A percentile compares a stretch with the other conserved stretches of the same genome.
Evolutionary conservation across 75 land plant genomes (phyloP).

Genomic region (Cryptomeria japonica): DNA sequence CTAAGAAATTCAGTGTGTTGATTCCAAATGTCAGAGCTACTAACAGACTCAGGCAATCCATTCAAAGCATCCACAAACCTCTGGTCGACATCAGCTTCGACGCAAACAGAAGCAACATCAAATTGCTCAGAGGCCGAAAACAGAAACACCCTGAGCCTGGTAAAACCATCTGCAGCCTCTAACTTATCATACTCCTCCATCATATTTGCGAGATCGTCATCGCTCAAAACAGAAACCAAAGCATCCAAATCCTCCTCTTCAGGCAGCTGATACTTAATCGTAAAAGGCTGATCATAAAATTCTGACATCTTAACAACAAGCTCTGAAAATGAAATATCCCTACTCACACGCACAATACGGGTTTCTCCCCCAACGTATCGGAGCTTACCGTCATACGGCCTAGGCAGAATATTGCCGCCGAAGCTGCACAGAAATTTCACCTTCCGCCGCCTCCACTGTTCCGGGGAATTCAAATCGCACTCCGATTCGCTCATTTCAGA

Average conservation of each 20-base stretch:
- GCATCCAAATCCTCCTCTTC: constrained; percentile 58
- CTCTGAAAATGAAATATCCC: constrained; percentile 35
- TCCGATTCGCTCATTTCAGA: constrained; percentile 2
- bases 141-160: constrained; percentile 44
- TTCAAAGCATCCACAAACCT: constrained; percentile 53
- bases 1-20: not conserved
- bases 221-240: constrained; percentile 43
- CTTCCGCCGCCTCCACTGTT: not conserved
- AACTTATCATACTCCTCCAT: constrained; percentile 59
- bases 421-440: constrained; percentile 59
- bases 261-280: constrained; percentile 52
- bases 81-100: constrained; percentile 41
- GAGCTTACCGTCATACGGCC: constrained; percentile 52
- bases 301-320: constrained; percentile 40
- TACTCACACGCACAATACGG: constrained; percentile 32
- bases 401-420: constrained; percentile 48
- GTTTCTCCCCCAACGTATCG: constrained; percentile 59
- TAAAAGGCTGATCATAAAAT: constrained; percentile 25
- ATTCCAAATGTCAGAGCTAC: not conserved
- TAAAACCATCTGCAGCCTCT: constrained; percentile 29
- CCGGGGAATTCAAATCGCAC: not conserved
- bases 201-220: constrained; percentile 55
- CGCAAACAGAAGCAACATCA: not conserved
- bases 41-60: constrained; percentile 32
- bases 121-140: constrained; percentile 26